Evolutionary conservation across 2,329 filamentous ascomycete genomes (phyloP).

Genomic region (Fusarium globosum): DNA sequence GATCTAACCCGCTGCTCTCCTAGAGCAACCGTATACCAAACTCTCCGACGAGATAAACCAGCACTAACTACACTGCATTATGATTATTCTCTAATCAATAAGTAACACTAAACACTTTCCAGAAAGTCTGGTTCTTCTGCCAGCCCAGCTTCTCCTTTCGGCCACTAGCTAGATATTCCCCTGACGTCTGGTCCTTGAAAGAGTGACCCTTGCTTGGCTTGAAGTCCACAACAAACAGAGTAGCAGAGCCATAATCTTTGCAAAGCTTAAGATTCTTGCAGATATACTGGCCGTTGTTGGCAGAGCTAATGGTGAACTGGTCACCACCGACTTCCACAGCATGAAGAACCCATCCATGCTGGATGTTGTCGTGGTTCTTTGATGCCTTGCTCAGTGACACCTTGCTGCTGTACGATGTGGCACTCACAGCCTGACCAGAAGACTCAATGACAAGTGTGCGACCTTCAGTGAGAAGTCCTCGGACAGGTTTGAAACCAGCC

Average conservation of each 20-base stretch:
- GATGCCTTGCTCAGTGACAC: neutral
- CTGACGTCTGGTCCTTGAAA: neutral
- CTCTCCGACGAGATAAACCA: no score
- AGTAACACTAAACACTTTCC: slow-evolving; percentile 5
- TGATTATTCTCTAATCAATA: neutral
- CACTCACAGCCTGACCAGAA: neutral
- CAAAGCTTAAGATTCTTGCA: neutral
- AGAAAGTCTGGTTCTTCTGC: neutral
- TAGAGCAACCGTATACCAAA: no score
- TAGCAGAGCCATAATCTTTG: neutral
- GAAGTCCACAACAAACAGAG: neutral
- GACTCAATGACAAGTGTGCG: neutral
- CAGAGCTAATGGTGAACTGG: neutral
- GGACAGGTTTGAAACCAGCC: slow-evolving; percentile 3
- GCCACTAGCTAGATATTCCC: neutral
- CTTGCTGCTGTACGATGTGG: fast-evolving
- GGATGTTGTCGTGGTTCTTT: neutral
- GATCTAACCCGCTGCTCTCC: no score
- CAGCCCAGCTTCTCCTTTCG: neutral
- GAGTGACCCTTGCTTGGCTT: slow-evolving; percentile 1
- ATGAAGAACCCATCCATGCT: slow-evolving; percentile 1
- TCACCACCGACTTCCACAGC: neutral
- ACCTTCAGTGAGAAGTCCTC: neutral
- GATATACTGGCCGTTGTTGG: neutral
- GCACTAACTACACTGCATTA: no score